These are phyloP conservation scores for Aspergillus sp. DNA, from an alignment of 2,329 filamentous ascomycete species.

Conservation along the genomic window DNA sequence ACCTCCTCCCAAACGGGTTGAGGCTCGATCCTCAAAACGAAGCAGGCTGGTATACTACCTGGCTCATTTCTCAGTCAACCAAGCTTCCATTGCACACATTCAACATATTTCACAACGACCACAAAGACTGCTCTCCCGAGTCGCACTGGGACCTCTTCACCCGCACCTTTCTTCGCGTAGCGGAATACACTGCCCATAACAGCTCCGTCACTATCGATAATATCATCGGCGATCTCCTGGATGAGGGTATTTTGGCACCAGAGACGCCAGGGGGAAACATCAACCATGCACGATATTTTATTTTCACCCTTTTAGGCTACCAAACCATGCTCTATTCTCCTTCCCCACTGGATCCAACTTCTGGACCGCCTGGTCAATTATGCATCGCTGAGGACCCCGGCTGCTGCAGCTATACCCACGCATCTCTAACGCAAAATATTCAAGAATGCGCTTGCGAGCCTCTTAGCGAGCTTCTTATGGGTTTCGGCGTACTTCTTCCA, in stretches of 20 bases:
- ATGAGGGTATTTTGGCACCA: background rate
- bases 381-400: background rate
- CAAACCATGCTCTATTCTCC: slow-evolving; percentile 6
- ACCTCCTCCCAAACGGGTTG: too few relatives aligned
- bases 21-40: background rate
- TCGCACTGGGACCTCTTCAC: too few relatives aligned
- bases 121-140: background rate
- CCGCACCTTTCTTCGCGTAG: background rate
- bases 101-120: background rate
- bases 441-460: background rate
- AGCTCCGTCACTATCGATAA: background rate
- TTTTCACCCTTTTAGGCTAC: slow-evolving; percentile 3
- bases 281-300: background rate
- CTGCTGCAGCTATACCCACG: slow-evolving; percentile 1
- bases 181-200: background rate
- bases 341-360: too few relatives aligned
- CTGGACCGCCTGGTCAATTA: too few relatives aligned
- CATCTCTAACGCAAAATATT: background rate
- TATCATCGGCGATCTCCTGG: background rate
- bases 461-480: slow-evolving; percentile 6
- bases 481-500: slow-evolving; percentile 5
- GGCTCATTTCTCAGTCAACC: background rate
- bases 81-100: background rate
- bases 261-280: background rate
- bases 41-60: background rate